Evolutionary conservation across 176 grass and related monocot genomes (phyloP).

Genomic region (Triticum aestivum): IWGSC_CS_RefSeq_v2.1 NC_057797.1:88891538-88892037

Average conservation of each 20-base stretch:
- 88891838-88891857: constrained; percentile 23
- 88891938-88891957: neutral
- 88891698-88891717: constrained; percentile 27
- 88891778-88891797: constrained; percentile 13
- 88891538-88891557: constrained; percentile 3
- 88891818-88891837: constrained; percentile 19
- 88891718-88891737: constrained; percentile 31
- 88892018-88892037: neutral
- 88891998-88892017: neutral
- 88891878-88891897: neutral
- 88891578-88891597: neutral
- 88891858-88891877: neutral
- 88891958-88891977: neutral
- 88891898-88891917: neutral
- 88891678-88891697: constrained; percentile 15
- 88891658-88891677: neutral
- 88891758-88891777: constrained; percentile 14
- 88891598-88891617: neutral
- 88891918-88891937: neutral
- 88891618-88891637: neutral
- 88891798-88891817: constrained; percentile 22
- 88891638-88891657: neutral
- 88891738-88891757: neutral
- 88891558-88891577: neutral
- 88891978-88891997: neutral